Percentiles rank a stretch among this genome's conserved stretches.
These are phyloP conservation scores for Monilinia fructicola DNA, from an alignment of 2,329 filamentous ascomycete species.

Conservation along the genomic window DNA sequence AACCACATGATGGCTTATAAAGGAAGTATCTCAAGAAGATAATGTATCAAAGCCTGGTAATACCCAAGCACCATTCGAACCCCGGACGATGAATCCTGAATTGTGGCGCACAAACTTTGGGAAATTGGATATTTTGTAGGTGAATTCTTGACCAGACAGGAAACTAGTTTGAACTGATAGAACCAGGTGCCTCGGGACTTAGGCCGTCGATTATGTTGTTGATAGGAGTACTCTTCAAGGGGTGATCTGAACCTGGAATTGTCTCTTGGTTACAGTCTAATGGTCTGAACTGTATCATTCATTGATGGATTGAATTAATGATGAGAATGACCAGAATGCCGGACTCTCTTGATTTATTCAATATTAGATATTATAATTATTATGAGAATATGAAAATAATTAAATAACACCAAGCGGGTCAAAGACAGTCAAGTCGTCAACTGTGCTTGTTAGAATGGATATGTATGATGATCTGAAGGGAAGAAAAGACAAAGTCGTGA, in stretches of 20 bases:
- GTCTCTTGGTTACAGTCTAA: background rate
- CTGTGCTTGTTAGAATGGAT: constrained; percentile 30
- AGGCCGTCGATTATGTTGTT: background rate
- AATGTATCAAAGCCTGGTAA: background rate
- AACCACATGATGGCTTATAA: constrained; percentile 11
- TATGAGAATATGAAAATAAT: constrained; percentile 19
- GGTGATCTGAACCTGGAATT: background rate
- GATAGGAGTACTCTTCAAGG: background rate
- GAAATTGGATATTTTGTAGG: background rate
- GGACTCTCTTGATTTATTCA: constrained; percentile 29
- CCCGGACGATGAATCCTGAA: background rate
- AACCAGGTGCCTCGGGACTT: constrained; percentile 2
- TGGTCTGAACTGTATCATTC: background rate
- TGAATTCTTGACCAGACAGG: background rate
- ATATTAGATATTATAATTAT: constrained; percentile 35
- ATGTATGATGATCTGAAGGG: constrained; percentile 11
- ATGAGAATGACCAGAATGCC: constrained; percentile 28
- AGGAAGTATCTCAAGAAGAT: background rate
- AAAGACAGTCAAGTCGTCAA: constrained; percentile 40
- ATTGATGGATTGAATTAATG: background rate
- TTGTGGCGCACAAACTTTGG: background rate
- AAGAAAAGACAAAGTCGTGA: constrained; percentile 2
- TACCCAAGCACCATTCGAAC: background rate
- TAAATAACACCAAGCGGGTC: constrained; percentile 30
- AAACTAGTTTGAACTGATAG: background rate